These are phyloP conservation scores for Heliosperma pusillum DNA, from an alignment of 148 eudicot genomes.

Conservation along the genomic window DNA sequence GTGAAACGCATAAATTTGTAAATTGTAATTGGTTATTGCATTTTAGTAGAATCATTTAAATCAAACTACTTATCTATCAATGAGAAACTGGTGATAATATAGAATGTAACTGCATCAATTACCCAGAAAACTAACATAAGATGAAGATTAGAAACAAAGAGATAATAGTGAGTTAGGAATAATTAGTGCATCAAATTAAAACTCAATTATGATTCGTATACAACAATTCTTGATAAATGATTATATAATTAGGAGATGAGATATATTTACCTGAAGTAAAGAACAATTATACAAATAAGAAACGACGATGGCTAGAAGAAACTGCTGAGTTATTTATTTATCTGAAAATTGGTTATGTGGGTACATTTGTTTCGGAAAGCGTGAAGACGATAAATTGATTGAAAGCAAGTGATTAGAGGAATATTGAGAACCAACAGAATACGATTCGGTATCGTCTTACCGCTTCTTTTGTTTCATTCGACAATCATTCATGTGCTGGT, in stretches of 20 bases:
- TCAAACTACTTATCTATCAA: too few relatives aligned
- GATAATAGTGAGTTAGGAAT: not conserved
- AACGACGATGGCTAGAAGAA: not conserved
- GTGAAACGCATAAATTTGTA: too few relatives aligned
- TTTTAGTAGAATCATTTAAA: not conserved
- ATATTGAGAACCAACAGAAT: conserved; percentile 13
- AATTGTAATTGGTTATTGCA: not conserved
- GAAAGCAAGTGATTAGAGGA: not conserved
- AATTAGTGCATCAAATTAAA: not conserved
- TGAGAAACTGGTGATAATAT: too few relatives aligned
- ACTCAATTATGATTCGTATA: not conserved
- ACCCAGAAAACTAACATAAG: not conserved
- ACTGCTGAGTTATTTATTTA: too few relatives aligned
- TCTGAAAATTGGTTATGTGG: conserved; percentile 7
- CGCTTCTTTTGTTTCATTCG: conserved; percentile 9
- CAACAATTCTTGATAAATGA: too few relatives aligned
- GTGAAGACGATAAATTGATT: conserved; percentile 20
- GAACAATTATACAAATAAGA: not conserved
- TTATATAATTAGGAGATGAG: not conserved
- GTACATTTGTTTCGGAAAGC: conserved; percentile 11
- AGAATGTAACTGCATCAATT: not conserved
- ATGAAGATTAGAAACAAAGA: not conserved
- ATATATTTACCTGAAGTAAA: not conserved
- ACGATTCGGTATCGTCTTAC: conserved; percentile 19
- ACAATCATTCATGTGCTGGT: not conserved